Evolutionary conservation across 1,139 yeast species (phyloP).

Genomic region (Candida sojae): DNA sequence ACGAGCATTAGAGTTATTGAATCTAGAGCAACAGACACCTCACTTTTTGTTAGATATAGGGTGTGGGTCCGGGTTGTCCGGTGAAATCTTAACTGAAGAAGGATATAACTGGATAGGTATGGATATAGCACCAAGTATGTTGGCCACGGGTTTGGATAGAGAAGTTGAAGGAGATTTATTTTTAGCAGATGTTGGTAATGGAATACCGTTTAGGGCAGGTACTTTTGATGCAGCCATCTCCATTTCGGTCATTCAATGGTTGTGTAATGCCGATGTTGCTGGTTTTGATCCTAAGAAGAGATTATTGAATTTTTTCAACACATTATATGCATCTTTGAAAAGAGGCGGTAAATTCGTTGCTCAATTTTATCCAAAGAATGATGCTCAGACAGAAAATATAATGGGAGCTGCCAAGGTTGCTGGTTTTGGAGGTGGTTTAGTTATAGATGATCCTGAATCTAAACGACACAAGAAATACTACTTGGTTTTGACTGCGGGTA

Average conservation of each 20-base stretch:
- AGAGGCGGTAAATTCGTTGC: conserved; percentile 98
- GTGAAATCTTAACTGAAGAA: conserved; percentile 91
- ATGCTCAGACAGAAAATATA: conserved; percentile 76
- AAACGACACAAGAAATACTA: conserved; percentile 90
- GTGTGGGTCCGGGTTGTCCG: conserved; percentile 96
- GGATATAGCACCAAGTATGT: conserved; percentile 96
- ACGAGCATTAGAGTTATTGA: conserved; percentile 84
- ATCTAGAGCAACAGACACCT: conserved; percentile 62
- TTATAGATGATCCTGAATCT: conserved; percentile 91
- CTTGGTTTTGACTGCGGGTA: conserved; percentile 87
- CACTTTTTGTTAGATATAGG: conserved; percentile 88
- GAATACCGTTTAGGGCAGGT: conserved; percentile 95
- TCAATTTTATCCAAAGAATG: conserved; percentile 93
- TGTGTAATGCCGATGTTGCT: conserved; percentile 90
- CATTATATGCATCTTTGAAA: conserved; percentile 80
- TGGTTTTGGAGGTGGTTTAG: conserved; percentile 95
- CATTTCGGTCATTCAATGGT: conserved; percentile 96
- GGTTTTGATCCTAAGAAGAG: conserved; percentile 86
- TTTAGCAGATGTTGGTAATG: conserved; percentile 89
- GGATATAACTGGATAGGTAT: conserved; percentile 95
- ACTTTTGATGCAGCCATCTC: conserved; percentile 96
- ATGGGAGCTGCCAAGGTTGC: conserved; percentile 86
- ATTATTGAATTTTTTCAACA: conserved; percentile 78
- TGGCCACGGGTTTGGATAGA: conserved; percentile 90
- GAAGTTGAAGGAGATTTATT: conserved; percentile 93